Evolutionary conservation across 495 filamentous ascomycete genomes (phyloP), one percentile per base, ranked within the genome.

Genomic region (Penicillium lagena): DNA sequence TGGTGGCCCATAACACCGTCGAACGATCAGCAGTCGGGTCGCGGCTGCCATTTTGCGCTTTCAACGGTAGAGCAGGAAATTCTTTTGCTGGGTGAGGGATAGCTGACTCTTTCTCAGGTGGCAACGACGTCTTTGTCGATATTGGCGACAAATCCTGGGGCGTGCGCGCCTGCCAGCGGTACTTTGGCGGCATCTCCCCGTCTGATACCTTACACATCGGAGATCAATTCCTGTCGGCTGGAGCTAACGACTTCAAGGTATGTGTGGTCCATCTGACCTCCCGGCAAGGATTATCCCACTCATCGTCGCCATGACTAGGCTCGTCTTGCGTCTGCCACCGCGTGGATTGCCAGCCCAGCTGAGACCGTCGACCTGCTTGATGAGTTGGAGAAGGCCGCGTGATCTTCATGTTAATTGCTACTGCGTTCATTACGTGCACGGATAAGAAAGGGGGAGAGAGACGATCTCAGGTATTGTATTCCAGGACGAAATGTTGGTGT

Each of bases 101-200:
- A 8, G 31, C 36, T 39, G 28, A 42, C 30, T 11, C 14, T 27
- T 28, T 27, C 9, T 9, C 27, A 78, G 78, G 89, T 15, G 90
- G 91, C 7, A 90, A 94, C 45, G 90, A 97, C 59, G 89, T 96
- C 15, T 99, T 99, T 59, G 91, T 99, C 32, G 94, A 99, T 66
- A 96, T 99, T 53, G 94, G 94, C 39, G 94, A 99, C 63, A 99
- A 99, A 61, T 85, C 84, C 34, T 91, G 88, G 82, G 94, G 94
- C 46, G 94, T 99, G 15, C 70, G 86, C 9, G 88, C 86, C 1
- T 95, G 89, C 45, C 93, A 97, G 70, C 73, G 79, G n/a, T 99
- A 89, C 68, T 95, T 97, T 55, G 87, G 83, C 7, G 78, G 76
- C 9, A 83, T 87, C 40, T 74, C 77, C 33, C 80, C 75, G 11